A percentile compares a stretch with the other conserved stretches of the same genome.
Evolutionary conservation across 2,329 filamentous ascomycete genomes (phyloP).

Genomic region (Alternaria novae-zelandiae): DNA sequence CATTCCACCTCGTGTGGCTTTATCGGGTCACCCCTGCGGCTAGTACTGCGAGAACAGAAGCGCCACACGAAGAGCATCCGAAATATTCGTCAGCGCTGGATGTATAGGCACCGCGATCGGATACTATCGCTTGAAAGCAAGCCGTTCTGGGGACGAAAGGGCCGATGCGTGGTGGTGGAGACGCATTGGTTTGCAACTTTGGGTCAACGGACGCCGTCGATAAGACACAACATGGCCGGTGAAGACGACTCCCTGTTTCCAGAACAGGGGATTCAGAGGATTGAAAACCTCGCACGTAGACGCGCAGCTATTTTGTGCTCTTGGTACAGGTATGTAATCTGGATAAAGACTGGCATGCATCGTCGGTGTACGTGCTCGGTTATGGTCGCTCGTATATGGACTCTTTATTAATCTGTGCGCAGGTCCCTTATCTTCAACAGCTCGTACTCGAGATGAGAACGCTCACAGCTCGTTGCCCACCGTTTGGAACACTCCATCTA

Average conservation of each 20-base stretch:
- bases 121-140: conserved; percentile 2
- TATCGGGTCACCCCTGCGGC: not conserved
- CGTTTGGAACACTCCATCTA: not conserved
- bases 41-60: not conserved
- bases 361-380: not conserved
- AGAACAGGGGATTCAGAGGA: not conserved
- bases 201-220: not conserved
- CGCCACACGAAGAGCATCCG: not conserved
- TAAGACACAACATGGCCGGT: conserved; percentile 1
- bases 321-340: not conserved
- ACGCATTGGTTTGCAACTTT: not conserved
- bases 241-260: not conserved
- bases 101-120: conserved; percentile 1
- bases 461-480: not conserved
- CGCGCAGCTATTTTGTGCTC: not conserved
- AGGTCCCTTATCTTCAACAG: not conserved
- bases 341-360: not conserved
- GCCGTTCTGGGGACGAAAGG: not conserved
- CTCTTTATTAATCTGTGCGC: conserved; percentile 1
- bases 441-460: conserved; percentile 1
- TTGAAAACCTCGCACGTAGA: not conserved
- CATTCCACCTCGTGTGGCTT: not conserved
- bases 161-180: conserved; percentile 5
- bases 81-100: not conserved
- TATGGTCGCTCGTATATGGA: conserved; percentile 1